phyloP scores from a whole-genome alignment of 2,329 filamentous ascomycete genomes.

The Aspergillus fructus region DNA sequence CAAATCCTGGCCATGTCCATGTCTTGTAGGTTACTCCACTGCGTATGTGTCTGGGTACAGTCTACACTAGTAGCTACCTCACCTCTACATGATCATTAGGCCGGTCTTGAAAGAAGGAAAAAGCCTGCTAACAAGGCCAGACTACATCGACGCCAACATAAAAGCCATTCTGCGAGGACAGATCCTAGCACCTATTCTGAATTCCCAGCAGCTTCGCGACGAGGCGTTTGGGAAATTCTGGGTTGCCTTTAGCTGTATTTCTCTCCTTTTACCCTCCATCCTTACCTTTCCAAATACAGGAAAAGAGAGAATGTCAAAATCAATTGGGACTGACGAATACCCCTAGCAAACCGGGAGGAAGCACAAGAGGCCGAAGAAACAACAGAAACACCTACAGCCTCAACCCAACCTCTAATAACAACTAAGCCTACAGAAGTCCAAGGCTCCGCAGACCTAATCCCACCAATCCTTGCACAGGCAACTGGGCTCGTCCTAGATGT shows the following conservation, averaged over 20 bases:
- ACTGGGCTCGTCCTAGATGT: constrained; percentile 49
- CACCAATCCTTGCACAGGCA: constrained; percentile 41
- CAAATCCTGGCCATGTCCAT: constrained; percentile 26
- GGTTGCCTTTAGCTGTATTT: constrained; percentile 38
- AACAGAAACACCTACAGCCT: not conserved
- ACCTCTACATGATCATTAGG: not conserved
- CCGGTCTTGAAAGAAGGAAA: too few relatives aligned
- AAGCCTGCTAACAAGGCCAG: constrained; percentile 23
- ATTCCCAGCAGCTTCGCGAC: constrained; percentile 33
- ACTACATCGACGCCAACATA: constrained; percentile 31
- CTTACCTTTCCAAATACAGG: not conserved
- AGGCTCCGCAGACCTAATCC: constrained; percentile 40
- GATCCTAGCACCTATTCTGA: constrained; percentile 34
- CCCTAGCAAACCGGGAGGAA: constrained; percentile 14
- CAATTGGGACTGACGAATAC: not conserved
- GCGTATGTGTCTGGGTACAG: not conserved
- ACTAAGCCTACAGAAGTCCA: constrained; percentile 10
- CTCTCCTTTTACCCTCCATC: not conserved
- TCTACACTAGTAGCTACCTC: too few relatives aligned
- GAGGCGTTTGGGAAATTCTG: constrained; percentile 44
- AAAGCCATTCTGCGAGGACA: constrained; percentile 37
- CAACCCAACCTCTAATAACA: constrained; percentile 4
- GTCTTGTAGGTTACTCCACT: constrained; percentile 23
- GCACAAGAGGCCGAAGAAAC: constrained; percentile 7
- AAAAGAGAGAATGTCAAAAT: not conserved